These are phyloP conservation scores for Suillus tomentosus DNA, from an alignment of 768 basidiomycete species.

Conservation along the genomic window DNA sequence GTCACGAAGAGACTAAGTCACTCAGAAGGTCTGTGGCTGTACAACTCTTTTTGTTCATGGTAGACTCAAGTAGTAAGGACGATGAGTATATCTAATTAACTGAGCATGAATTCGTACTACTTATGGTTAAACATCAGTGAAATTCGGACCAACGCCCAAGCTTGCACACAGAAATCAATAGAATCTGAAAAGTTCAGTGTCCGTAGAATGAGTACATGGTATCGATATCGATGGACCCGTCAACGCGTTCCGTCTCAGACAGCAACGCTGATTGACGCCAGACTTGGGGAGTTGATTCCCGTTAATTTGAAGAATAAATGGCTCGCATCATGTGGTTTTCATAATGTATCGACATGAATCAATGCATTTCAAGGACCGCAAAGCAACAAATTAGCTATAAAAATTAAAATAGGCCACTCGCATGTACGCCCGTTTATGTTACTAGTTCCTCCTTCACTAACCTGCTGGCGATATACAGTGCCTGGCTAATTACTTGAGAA, in stretches of 20 bases:
- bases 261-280: not conserved
- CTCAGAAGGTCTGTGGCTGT: conserved; percentile 4
- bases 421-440: not conserved
- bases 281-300: not conserved
- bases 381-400: not conserved
- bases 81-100: too few species aligned
- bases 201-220: not conserved
- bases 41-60: too few species aligned
- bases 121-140: too few species aligned
- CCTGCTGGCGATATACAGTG: not conserved
- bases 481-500: not conserved
- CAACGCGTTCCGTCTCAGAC: not conserved
- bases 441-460: conserved; percentile 29
- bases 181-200: not conserved
- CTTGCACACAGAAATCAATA: not conserved
- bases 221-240: too few species aligned
- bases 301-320: not conserved
- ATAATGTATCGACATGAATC: not conserved
- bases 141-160: too few species aligned
- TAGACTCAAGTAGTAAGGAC: too few species aligned
- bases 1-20: not conserved
- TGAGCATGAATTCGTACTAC: too few species aligned
- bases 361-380: not conserved
- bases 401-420: not conserved
- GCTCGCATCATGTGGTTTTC: not conserved